Conservation (phyloP, 208 protist species). For the Histomonas meleagridis region DNA sequence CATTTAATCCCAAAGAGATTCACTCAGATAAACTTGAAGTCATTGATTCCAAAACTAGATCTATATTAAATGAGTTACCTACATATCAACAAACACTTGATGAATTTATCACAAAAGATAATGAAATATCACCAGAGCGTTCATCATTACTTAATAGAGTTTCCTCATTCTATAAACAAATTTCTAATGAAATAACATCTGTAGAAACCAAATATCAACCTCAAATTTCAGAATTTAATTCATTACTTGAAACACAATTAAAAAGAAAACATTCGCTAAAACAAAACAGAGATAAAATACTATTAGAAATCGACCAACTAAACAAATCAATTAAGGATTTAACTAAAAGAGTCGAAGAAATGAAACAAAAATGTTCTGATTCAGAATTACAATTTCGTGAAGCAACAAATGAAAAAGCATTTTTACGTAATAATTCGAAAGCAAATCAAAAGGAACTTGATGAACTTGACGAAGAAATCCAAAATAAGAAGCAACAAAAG, state of each 20-base stretch:
- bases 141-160: background rate
- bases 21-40: background rate
- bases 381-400: background rate
- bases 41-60: background rate
- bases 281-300: background rate
- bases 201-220: background rate
- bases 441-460: background rate
- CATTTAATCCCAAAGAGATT: background rate
- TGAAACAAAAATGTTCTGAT: background rate
- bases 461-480: background rate
- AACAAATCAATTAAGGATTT: background rate
- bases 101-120: background rate
- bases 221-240: background rate
- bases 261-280: background rate
- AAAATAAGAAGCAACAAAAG: background rate
- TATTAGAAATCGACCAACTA: background rate
- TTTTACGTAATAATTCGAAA: background rate
- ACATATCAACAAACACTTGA: background rate
- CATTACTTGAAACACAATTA: background rate
- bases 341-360: background rate
- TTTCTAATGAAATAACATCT: background rate
- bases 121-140: background rate
- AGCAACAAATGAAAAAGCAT: background rate
- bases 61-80: background rate
- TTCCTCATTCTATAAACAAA: background rate